A percentile compares a stretch with the other conserved stretches of the same genome.
Conservation (phyloP, 306 rosid species). For the Gillenia trifoliata region DNA sequence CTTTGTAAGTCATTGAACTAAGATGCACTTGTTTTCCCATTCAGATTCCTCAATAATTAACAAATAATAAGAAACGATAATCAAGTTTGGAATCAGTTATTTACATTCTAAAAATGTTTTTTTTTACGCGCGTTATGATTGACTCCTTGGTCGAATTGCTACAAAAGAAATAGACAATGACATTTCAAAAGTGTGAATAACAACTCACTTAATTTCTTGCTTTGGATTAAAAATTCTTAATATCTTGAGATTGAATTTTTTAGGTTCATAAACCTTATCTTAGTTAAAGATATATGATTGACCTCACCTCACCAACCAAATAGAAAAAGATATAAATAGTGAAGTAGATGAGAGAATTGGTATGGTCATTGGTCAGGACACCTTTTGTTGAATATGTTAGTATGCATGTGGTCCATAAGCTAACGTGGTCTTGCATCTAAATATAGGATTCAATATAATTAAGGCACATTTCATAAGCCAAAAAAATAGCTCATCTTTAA, state of each 20-base stretch:
- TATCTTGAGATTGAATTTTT: neutral
- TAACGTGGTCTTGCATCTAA: neutral
- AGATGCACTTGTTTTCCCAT: neutral
- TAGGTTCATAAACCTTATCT: neutral
- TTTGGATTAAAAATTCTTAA: neutral
- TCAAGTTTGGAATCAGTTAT: no score
- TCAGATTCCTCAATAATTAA: neutral
- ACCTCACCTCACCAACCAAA: slow-evolving; percentile 7
- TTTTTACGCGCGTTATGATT: no score
- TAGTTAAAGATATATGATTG: neutral
- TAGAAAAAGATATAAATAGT: neutral
- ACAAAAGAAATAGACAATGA: neutral
- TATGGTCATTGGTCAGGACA: slow-evolving; percentile 2
- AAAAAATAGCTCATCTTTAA: neutral
- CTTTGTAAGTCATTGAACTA: neutral
- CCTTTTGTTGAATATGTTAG: slow-evolving; percentile 2
- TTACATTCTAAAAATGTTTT: no score
- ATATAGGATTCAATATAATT: neutral
- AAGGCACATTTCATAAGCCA: neutral
- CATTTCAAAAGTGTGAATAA: neutral
- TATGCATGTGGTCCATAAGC: slow-evolving; percentile 8
- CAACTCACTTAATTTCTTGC: neutral
- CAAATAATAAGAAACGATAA: neutral
- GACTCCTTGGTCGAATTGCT: neutral
- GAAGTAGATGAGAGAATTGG: slow-evolving; percentile 1